Conservation (phyloP, 2,329 filamentous ascomycete species). For the Mariannaea sp. region DNA sequence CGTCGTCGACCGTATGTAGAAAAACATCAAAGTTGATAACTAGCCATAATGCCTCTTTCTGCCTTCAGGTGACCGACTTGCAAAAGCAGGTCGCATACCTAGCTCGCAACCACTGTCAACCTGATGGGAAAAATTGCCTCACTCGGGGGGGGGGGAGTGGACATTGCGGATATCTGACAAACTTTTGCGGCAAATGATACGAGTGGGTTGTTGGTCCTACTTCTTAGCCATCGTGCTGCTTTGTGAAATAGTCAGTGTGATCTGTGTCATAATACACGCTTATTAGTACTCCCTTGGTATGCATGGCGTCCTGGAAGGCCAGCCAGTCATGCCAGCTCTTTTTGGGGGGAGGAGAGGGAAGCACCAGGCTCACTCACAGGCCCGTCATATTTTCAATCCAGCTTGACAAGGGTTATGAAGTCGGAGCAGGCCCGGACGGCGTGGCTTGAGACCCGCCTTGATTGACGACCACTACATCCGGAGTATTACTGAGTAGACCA, state of each 20-base stretch:
- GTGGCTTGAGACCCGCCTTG: slow-evolving; percentile 17
- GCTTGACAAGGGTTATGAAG: not conserved
- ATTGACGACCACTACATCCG: too few species aligned
- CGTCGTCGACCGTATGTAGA: slow-evolving; percentile 1
- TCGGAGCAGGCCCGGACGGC: not conserved
- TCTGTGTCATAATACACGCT: not conserved
- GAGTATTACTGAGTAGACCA: not conserved
- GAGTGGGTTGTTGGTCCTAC: slow-evolving; percentile 1
- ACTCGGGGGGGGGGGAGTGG: slow-evolving; percentile 2
- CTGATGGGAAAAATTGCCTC: slow-evolving; percentile 11
- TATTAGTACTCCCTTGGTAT: too few species aligned
- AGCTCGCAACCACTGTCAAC: slow-evolving; percentile 1
- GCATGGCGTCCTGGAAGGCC: not conserved
- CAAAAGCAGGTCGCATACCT: not conserved
- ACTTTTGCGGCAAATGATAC: slow-evolving; percentile 7
- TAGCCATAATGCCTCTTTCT: too few species aligned
- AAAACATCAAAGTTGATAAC: not conserved
- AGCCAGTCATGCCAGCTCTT: slow-evolving; percentile 9
- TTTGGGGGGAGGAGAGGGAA: slow-evolving; percentile 5
- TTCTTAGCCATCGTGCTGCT: not conserved
- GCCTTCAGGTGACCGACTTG: too few species aligned
- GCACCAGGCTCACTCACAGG: not conserved
- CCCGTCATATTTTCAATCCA: slow-evolving; percentile 4
- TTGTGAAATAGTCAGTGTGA: not conserved
- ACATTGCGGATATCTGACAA: slow-evolving; percentile 8